These are phyloP conservation scores for Zygoascus biomembranicola DNA, from an alignment of 805 yeast species.

Conservation along the genomic window DNA sequence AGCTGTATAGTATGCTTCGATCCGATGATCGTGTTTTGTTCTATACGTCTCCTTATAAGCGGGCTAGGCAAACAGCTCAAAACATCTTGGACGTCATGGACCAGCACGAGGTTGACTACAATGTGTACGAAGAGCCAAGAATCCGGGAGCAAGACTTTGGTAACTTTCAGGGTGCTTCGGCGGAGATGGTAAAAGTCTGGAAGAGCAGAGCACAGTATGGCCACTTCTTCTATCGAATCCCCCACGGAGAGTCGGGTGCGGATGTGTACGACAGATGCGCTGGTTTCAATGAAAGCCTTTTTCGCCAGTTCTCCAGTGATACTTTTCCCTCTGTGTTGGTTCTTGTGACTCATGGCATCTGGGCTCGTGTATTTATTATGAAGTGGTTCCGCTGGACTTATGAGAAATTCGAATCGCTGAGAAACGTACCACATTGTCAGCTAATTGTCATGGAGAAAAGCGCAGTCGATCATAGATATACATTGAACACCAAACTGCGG, in stretches of 20 bases:
- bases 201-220: constrained; percentile 82
- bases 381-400: constrained; percentile 93
- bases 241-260: constrained; percentile 93
- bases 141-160: constrained; percentile 95
- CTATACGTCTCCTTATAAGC: constrained; percentile 76
- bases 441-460: constrained; percentile 66
- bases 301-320: constrained; percentile 62
- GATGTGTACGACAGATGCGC: constrained; percentile 90
- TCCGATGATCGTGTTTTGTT: constrained; percentile 57
- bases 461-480: constrained; percentile 37
- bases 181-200: constrained; percentile 77
- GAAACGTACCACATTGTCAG: constrained; percentile 79
- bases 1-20: constrained; percentile 29
- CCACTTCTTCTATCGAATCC: constrained; percentile 79
- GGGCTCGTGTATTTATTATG: constrained; percentile 89
- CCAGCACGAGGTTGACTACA: constrained; percentile 37
- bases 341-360: constrained; percentile 86
- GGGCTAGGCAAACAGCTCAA: constrained; percentile 79
- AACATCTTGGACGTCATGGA: constrained; percentile 51
- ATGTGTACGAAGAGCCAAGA: constrained; percentile 77
- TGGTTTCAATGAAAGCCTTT: constrained; percentile 79
- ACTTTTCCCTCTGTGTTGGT: constrained; percentile 76
- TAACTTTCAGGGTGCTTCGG: constrained; percentile 66
- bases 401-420: constrained; percentile 76
- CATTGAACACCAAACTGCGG: constrained; percentile 49